Conservation (phyloP, 2,329 filamentous ascomycete species). For the Neurospora sp. region DNA sequence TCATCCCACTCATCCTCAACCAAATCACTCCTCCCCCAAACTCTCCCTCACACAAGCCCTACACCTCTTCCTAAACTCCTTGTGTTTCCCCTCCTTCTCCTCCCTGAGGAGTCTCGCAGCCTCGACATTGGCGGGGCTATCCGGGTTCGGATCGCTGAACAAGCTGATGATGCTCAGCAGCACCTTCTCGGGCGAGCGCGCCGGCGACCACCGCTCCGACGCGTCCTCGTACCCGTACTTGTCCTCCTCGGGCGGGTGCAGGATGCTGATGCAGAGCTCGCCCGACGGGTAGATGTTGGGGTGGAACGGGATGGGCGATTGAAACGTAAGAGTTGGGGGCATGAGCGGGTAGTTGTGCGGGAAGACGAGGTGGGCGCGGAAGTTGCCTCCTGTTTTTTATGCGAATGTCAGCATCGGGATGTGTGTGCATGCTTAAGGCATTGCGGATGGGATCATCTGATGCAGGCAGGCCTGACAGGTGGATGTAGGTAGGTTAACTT, state of each 20-base stretch:
- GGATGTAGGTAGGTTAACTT: background rate
- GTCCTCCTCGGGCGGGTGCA: constrained; percentile 91
- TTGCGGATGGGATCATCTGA: background rate
- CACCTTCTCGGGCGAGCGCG: constrained; percentile 92
- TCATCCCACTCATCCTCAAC: too few relatives aligned
- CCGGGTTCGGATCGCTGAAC: constrained; percentile 85
- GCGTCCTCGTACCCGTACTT: constrained; percentile 88
- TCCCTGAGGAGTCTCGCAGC: constrained; percentile 82
- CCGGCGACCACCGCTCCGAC: constrained; percentile 84
- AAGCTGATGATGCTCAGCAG: constrained; percentile 86
- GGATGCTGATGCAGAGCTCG: constrained; percentile 90
- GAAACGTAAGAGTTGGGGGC: constrained; percentile 83
- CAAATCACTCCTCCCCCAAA: constrained; percentile 55
- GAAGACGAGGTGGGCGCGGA: constrained; percentile 75
- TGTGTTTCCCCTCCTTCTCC: constrained; percentile 49
- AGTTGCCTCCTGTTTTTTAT: constrained; percentile 64
- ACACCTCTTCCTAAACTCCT: constrained; percentile 70
- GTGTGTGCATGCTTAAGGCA: too few relatives aligned
- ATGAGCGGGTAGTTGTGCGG: constrained; percentile 76
- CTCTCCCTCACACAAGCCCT: constrained; percentile 73
- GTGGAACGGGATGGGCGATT: constrained; percentile 76
- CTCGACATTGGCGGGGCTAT: constrained; percentile 91
- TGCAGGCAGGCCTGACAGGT: background rate
- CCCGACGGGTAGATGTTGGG: constrained; percentile 87
- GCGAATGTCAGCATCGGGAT: too few relatives aligned